Evolutionary conservation across 2,329 filamentous ascomycete species (phyloP).

Genomic region (Stromatinia cepivora): DNA sequence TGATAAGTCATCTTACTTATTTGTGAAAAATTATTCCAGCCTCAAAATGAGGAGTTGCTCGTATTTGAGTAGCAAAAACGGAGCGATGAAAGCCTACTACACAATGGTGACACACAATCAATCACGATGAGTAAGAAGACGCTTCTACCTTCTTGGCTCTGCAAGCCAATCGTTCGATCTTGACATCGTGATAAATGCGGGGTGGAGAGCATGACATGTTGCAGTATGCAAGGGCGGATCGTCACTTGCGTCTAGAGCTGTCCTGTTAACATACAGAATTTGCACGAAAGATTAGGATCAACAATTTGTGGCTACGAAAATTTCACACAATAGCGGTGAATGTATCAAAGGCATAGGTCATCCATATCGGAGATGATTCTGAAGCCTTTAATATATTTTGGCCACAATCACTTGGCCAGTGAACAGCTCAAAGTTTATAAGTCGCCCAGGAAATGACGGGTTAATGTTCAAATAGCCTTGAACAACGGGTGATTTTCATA

Average conservation of each 20-base stretch:
- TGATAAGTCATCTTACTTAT: too few species aligned
- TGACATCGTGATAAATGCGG: not conserved
- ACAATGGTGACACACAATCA: slow-evolving; percentile 1
- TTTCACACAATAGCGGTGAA: not conserved
- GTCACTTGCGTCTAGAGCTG: not conserved
- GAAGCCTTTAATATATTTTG: not conserved
- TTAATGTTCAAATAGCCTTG: not conserved
- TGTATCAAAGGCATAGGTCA: not conserved
- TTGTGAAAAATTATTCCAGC: not conserved
- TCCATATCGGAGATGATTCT: not conserved
- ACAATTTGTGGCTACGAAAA: not conserved
- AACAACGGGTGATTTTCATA: not conserved
- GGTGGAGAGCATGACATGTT: not conserved
- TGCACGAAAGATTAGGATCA: not conserved
- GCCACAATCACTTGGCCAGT: not conserved
- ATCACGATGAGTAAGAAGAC: not conserved
- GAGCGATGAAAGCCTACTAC: not conserved
- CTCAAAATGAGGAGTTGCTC: not conserved
- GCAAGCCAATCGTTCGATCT: not conserved
- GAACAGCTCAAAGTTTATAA: not conserved
- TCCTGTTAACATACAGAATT: not conserved
- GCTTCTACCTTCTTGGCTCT: not conserved
- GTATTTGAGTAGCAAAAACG: not conserved
- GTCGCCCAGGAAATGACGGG: not conserved
- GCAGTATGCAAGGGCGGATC: not conserved